Evolutionary conservation across 192 early-diverging fungal genomes (phyloP).

Genomic region (Coemansia guatemalensis): DNA sequence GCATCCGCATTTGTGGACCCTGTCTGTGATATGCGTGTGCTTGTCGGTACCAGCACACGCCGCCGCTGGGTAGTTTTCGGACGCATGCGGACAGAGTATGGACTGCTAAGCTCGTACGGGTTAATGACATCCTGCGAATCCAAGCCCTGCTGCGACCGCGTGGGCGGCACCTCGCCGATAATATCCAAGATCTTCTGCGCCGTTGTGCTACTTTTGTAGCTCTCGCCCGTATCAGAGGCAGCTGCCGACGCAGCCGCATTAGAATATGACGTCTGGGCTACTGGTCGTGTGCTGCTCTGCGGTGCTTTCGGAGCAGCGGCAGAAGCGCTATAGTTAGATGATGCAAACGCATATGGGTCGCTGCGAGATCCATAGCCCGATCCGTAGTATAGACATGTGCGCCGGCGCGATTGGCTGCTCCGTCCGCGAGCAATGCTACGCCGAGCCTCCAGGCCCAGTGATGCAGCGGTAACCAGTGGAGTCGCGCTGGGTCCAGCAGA

Average conservation of each 20-base stretch:
- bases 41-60: constrained; percentile 35
- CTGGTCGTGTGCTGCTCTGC: constrained; percentile 3
- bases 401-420: constrained; percentile 5
- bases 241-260: background rate
- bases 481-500: constrained; percentile 6
- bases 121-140: constrained; percentile 21
- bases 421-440: constrained; percentile 23
- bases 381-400: constrained; percentile 37
- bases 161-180: constrained; percentile 41
- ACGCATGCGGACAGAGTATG: constrained; percentile 35
- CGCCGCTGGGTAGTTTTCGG: constrained; percentile 31
- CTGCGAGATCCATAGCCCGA: constrained; percentile 42
- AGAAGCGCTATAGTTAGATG: constrained; percentile 7
- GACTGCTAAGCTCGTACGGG: constrained; percentile 45
- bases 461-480: constrained; percentile 30
- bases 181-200: constrained; percentile 48
- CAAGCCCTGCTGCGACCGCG: constrained; percentile 19
- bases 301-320: background rate
- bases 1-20: constrained; percentile 2
- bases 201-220: constrained; percentile 36
- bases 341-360: constrained; percentile 27
- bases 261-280: background rate
- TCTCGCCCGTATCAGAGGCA: background rate
- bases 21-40: constrained; percentile 27
- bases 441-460: constrained; percentile 33